Evolutionary conservation across 768 basidiomycete genomes (phyloP), one percentile per base, ranked within the genome.

Genomic region (Lactarius quietus): DNA sequence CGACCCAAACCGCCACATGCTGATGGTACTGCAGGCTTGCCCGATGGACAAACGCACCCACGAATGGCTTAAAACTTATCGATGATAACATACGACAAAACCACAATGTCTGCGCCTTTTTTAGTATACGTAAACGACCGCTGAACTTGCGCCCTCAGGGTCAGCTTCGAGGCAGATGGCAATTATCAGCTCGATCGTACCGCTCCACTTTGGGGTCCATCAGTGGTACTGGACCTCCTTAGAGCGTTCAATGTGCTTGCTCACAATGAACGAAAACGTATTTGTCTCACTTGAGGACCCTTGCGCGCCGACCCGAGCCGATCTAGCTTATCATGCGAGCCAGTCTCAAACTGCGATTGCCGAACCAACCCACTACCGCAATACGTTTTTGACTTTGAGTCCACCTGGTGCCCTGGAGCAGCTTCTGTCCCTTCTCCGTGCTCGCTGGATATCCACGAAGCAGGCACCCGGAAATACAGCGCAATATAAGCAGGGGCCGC

Each of bases 21-120:
- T 62, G 33, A 56, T 18, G 17, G 28, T 31, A 28, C 8, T 41
- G 2, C 29, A 92, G 90, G 54, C 77, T 93, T 59, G 91, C 89
- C 51, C 83, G 91, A 68, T 92, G 90, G 91, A 82, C 87, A 33
- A 91, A 92, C 75, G 88, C 90, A n/a, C 90, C 91, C 4, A 80
- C 86, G 14, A 82, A 83, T 61, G 89, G 89, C 33, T 75, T 92
- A 26, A 82, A 86, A 58, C 80, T 88, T 57, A 86, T 92, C 39
- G 76, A 80, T 66, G 83, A 89, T 52, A 92, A 92, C 68, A 86
- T 93, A 53, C 65, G 79, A 2, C 78, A 80, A 41, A 92, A 92
- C 69, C 89, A 92, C 73, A 85, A 88, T 73, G 90, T 77, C 69
- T 68, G 81, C 75, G 51, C 61, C 28, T 58, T 66, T 26, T 67